Percentiles rank a stretch among this genome's conserved stretches.
Conservation (phyloP, 1,284 basidiomycete species). For the Tremellales sp. region DNA sequence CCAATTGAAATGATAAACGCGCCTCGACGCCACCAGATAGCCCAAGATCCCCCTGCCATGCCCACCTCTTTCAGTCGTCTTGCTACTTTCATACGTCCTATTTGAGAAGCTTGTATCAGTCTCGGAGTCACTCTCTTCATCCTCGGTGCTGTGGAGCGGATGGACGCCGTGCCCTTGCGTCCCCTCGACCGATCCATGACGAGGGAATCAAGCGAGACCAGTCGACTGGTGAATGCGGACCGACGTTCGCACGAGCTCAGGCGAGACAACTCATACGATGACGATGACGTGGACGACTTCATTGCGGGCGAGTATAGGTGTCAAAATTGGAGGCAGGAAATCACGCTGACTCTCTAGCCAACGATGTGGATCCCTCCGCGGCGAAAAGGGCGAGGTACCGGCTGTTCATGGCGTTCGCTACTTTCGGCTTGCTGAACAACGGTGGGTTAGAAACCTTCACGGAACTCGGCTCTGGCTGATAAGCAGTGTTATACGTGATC, state of each 20-base stretch:
- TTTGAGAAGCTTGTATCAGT: too few species aligned
- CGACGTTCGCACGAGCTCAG: background rate
- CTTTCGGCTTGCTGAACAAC: slow-evolving; percentile 48
- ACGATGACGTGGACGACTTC: slow-evolving; percentile 28
- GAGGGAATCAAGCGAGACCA: background rate
- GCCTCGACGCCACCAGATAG: too few species aligned
- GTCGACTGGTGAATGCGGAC: background rate
- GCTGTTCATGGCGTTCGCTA: slow-evolving; percentile 40
- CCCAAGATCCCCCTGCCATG: too few species aligned
- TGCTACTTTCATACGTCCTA: too few species aligned
- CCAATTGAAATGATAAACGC: too few species aligned
- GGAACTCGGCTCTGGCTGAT: background rate
- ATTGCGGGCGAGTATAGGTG: slow-evolving; percentile 16
- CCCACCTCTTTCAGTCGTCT: too few species aligned
- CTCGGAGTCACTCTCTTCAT: too few species aligned
- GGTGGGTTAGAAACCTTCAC: slow-evolving; percentile 16
- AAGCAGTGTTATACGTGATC: slow-evolving; percentile 82
- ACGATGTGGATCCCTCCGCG: too few species aligned
- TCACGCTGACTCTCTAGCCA: too few species aligned
- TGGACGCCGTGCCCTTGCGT: background rate
- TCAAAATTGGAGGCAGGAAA: background rate
- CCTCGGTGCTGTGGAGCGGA: background rate
- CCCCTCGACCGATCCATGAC: background rate
- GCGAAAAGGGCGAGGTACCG: slow-evolving; percentile 20
- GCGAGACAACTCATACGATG: slow-evolving; percentile 6